Evolutionary conservation across 164 flowering plant species (phyloP).

Genomic region (Nymphaea colorata): DNA sequence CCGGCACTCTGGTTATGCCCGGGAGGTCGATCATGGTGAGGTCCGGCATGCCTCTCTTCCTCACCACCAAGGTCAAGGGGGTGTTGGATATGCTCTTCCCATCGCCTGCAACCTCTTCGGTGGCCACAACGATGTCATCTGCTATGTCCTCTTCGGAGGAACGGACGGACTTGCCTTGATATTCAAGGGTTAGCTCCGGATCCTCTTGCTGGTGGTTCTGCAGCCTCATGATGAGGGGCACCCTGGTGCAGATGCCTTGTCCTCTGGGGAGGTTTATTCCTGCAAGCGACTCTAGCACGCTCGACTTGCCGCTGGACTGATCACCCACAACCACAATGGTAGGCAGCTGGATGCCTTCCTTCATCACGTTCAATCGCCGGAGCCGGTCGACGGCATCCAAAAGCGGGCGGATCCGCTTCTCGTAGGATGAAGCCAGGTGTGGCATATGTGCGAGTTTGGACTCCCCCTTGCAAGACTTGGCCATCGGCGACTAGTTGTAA

Average conservation of each 20-base stretch:
- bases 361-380: slow-evolving; percentile 9
- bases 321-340: slow-evolving; percentile 13
- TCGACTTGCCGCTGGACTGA: slow-evolving; percentile 11
- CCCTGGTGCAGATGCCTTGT: slow-evolving; percentile 13
- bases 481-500: background rate
- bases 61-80: slow-evolving; percentile 25
- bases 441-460: background rate
- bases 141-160: slow-evolving; percentile 17
- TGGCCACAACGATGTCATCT: slow-evolving; percentile 17
- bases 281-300: slow-evolving; percentile 10
- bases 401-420: slow-evolving; percentile 6
- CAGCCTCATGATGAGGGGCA: slow-evolving; percentile 9
- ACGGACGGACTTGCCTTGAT: slow-evolving; percentile 8
- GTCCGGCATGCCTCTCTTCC: slow-evolving; percentile 19
- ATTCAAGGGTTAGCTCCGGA: slow-evolving; percentile 9
- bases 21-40: slow-evolving; percentile 31
- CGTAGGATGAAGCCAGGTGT: slow-evolving; percentile 1
- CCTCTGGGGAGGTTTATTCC: slow-evolving; percentile 12
- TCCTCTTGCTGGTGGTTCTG: slow-evolving; percentile 1
- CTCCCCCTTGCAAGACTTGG: background rate
- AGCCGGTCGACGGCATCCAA: slow-evolving; percentile 7
- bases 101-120: slow-evolving; percentile 26
- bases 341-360: slow-evolving; percentile 10
- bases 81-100: slow-evolving; percentile 26
- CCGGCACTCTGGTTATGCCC: slow-evolving; percentile 38